Base-by-base conservation (phyloP, 192 early-diverging fungal species). In the Rhizophagus clarus region DNA sequence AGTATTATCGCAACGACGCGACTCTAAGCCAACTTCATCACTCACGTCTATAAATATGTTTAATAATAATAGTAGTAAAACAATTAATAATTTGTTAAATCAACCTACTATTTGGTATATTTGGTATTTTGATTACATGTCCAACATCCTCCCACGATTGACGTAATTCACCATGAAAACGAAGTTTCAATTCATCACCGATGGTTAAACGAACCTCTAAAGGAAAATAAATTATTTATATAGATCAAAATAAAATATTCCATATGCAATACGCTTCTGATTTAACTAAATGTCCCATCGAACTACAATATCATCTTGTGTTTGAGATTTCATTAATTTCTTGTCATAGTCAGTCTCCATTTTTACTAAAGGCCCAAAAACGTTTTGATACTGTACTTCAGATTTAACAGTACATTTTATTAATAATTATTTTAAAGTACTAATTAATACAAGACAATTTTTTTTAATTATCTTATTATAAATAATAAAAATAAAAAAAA, bases 251-350 rank as follows among this genome's bases (percentile, higher is more conserved):
- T 22, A 22, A 20, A 51, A 6, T 56, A 56, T 56, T 56, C 17
- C 6, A 56, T 56, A 99, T 1, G 97, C 97, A 42, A 97, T 84
- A 26, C 92, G 89, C 85, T 98, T 97, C 76, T 90, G 90, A 87
- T 96, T 99, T 79, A 99, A 85, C 56, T 96, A 95, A n/a, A 94
- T 89, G 85, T 98, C 96, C 98, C 98, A 99, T 22, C 95, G 91
- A 49, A 99, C 96, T 34, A 91, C 91, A 68, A 99, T 93, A 61
- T 96, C 93, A 60, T 97, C 95, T 84, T 97, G 94, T 2, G 98
- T 97, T 85, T 98, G 96, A n/a, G 95, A 87, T 83, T 97, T 96
- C 80, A 93, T 96, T 72, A 95, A 83, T 77, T 92, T 89, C 67
- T 94, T 89, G 81, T 97, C 95, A 83, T 97, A 93, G 76, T 97